phyloP scores from a whole-genome alignment of 306 rosid species.

The Rosa chinensis region DNA sequence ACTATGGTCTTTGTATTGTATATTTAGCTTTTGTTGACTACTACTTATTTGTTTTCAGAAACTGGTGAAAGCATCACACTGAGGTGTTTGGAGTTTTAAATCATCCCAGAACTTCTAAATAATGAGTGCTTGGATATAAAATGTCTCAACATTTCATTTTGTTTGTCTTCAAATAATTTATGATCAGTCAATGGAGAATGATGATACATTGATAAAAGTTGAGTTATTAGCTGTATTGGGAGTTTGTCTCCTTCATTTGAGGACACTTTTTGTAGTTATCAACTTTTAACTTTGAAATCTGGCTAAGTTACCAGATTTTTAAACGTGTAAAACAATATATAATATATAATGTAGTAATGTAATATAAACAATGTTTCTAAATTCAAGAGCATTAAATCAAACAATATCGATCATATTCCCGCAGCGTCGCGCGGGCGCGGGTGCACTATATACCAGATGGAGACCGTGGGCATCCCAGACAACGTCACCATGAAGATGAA shows the following conservation, averaged over 20 bases:
- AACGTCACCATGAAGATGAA: too few species aligned
- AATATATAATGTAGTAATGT: too few species aligned
- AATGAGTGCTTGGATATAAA: constrained; percentile 44
- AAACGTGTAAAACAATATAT: too few species aligned
- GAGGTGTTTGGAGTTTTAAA: constrained; percentile 37
- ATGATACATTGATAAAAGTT: constrained; percentile 25
- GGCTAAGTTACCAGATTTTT: too few species aligned
- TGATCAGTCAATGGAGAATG: constrained; percentile 31
- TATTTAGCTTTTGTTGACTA: constrained; percentile 22
- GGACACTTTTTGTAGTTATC: constrained; percentile 21
- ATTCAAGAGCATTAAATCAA: too few species aligned
- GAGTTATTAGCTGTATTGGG: constrained; percentile 29
- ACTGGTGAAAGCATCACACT: constrained; percentile 50
- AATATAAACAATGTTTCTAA: too few species aligned
- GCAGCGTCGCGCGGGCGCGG: too few species aligned
- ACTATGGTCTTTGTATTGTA: constrained; percentile 9
- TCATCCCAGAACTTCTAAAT: constrained; percentile 36
- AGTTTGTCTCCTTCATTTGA: constrained; percentile 9
- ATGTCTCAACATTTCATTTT: constrained; percentile 28
- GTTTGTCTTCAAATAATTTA: constrained; percentile 34
- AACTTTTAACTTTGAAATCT: too few species aligned
- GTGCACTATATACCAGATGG: too few species aligned
- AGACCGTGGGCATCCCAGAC: too few species aligned
- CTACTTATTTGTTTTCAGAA: constrained; percentile 50
- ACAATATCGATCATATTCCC: too few species aligned